Conservation (phyloP, 306 rosid genomes). For the Casuarina glauca region DNA sequence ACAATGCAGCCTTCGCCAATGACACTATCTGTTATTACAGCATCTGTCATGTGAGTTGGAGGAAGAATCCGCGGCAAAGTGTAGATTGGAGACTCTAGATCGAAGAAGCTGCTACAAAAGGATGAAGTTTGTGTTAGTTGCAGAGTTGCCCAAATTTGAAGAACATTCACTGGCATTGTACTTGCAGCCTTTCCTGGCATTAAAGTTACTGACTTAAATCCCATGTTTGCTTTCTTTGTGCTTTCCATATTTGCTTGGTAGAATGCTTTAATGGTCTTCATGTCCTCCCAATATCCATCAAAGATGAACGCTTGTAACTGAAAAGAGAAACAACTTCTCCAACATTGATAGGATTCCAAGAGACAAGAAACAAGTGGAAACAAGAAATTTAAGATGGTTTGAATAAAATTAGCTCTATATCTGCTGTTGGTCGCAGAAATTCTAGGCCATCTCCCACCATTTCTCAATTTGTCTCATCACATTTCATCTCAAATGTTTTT, state of each 20-base stretch:
- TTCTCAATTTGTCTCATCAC: no score
- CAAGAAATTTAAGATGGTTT: no score
- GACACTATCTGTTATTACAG: slow-evolving; percentile 35
- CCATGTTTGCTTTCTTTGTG: slow-evolving; percentile 27
- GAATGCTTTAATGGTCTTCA: slow-evolving; percentile 43
- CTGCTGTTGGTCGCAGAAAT: no score
- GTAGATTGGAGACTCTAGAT: slow-evolving; percentile 28
- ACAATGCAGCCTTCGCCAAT: slow-evolving; percentile 49
- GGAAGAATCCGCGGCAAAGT: slow-evolving; percentile 41
- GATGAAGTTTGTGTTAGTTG: slow-evolving; percentile 20
- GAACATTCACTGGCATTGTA: not conserved
- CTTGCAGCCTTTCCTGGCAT: slow-evolving; percentile 16
- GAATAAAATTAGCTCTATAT: no score
- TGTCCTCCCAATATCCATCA: slow-evolving; percentile 47
- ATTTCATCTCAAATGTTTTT: no score
- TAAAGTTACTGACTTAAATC: slow-evolving; percentile 27
- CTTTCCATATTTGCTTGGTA: slow-evolving; percentile 42
- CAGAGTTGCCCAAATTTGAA: not conserved
- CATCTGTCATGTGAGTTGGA: slow-evolving; percentile 33
- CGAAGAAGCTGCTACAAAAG: slow-evolving; percentile 32
- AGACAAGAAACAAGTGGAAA: no score
- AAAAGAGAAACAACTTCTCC: not conserved
- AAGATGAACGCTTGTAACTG: slow-evolving; percentile 37
- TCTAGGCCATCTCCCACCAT: no score
- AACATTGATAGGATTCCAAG: not conserved